Evolutionary conservation across 2,329 filamentous ascomycete species (phyloP).

Genomic region (Nemania sp.): DNA sequence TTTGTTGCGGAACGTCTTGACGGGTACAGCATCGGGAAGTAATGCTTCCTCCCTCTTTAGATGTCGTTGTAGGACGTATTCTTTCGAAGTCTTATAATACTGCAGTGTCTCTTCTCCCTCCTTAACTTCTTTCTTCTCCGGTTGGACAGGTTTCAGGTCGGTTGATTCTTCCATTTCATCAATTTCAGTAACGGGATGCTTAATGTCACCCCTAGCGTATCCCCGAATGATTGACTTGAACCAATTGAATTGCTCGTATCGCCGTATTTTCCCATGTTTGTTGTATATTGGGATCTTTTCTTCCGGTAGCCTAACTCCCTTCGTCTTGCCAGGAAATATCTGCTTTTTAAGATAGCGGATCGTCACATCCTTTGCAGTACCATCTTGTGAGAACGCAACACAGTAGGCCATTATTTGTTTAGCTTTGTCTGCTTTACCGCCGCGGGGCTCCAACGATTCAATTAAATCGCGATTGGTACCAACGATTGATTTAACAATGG

Average conservation of each 20-base stretch:
- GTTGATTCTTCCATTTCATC: constrained; percentile 84
- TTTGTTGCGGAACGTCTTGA: constrained; percentile 79
- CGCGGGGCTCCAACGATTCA: constrained; percentile 83
- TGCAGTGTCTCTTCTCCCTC: constrained; percentile 86
- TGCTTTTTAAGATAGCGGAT: constrained; percentile 87
- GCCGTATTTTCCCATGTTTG: constrained; percentile 79
- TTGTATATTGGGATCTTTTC: constrained; percentile 87
- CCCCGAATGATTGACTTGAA: constrained; percentile 83
- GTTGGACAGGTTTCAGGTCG: constrained; percentile 78
- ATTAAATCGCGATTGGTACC: constrained; percentile 79
- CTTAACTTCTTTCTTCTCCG: constrained; percentile 78
- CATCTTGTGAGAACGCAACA: constrained; percentile 83
- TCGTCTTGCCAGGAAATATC: constrained; percentile 88
- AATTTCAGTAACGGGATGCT: constrained; percentile 71
- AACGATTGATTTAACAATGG: constrained; percentile 75
- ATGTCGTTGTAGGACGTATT: constrained; percentile 88
- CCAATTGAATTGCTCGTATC: constrained; percentile 87
- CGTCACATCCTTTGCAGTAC: constrained; percentile 94
- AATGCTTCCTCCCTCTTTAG: constrained; percentile 93
- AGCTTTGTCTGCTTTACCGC: constrained; percentile 83
- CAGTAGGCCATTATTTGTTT: constrained; percentile 94
- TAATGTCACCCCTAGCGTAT: constrained; percentile 68
- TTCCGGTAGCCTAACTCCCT: constrained; percentile 80
- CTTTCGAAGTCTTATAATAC: constrained; percentile 86
- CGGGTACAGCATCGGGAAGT: constrained; percentile 72